Conservation (phyloP, 768 basidiomycete species). For the Xerocomus potaroensis region DNA sequence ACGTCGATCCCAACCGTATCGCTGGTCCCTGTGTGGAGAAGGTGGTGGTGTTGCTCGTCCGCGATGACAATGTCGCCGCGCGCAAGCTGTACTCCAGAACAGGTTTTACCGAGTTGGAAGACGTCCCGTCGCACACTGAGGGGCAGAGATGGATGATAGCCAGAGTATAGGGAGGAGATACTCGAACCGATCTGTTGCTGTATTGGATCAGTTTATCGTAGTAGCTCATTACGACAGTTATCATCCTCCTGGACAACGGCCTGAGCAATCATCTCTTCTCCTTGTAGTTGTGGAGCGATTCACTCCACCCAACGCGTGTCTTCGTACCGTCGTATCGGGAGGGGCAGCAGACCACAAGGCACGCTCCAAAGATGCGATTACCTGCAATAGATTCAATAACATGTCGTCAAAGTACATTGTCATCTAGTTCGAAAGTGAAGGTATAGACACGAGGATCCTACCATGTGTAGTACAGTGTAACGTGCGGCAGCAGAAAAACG, state of each 20-base stretch:
- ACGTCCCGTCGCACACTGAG: not conserved
- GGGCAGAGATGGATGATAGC: constrained; percentile 21
- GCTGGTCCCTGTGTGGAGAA: not conserved
- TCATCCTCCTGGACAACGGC: too few relatives aligned
- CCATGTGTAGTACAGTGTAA: not conserved
- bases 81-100: constrained; percentile 17
- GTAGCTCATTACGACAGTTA: too few relatives aligned
- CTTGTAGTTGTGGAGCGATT: too few relatives aligned
- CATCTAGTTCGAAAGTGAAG: not conserved
- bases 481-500: not conserved
- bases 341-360: too few relatives aligned
- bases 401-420: constrained; percentile 1
- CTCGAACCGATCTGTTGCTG: too few relatives aligned
- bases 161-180: constrained; percentile 30
- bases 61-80: constrained; percentile 16
- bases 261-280: too few relatives aligned
- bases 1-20: constrained; percentile 11
- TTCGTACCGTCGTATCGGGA: too few relatives aligned
- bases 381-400: not conserved
- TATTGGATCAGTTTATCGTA: too few relatives aligned
- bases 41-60: constrained; percentile 15
- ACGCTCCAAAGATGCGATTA: too few relatives aligned
- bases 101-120: constrained; percentile 18
- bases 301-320: too few relatives aligned
- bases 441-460: not conserved